A percentile compares a stretch with the other conserved stretches of the same genome.
Conservation (phyloP, 2,329 filamentous ascomycete species). For the Didymella segeticola region DNA sequence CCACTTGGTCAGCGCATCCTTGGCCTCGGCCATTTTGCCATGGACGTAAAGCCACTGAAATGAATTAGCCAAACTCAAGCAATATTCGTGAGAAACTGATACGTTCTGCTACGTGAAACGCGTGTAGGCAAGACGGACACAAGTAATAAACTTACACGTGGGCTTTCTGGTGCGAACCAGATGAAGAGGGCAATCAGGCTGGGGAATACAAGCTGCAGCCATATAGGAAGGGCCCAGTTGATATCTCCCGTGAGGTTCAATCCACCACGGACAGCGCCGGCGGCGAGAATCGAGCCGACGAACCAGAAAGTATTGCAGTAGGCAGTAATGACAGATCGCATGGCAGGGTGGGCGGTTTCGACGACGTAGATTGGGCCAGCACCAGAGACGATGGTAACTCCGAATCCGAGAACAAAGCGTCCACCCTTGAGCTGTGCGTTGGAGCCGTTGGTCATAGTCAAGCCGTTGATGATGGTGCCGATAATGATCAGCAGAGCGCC, state of each 20-base stretch:
- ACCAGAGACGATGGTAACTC: conserved; percentile 64
- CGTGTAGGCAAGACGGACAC: too few species aligned
- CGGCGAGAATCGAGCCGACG: conserved; percentile 59
- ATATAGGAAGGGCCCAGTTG: conserved; percentile 58
- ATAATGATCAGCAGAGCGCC: background rate
- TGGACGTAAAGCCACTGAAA: conserved; percentile 59
- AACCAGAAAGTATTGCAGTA: conserved; percentile 62
- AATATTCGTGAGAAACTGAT: too few species aligned
- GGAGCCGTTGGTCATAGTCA: background rate
- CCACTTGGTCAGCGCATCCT: conserved; percentile 63
- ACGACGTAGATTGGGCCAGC: conserved; percentile 69
- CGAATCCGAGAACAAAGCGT: conserved; percentile 68
- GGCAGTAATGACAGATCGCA: conserved; percentile 66
- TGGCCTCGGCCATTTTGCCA: conserved; percentile 62
- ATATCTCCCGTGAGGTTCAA: conserved; percentile 46
- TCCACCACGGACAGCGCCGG: conserved; percentile 58
- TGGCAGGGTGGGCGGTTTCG: conserved; percentile 68
- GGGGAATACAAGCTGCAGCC: conserved; percentile 42
- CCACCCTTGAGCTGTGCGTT: conserved; percentile 59
- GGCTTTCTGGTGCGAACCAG: conserved; percentile 65
- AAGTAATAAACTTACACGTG: too few species aligned
- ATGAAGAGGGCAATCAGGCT: conserved; percentile 54
- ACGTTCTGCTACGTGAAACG: too few species aligned
- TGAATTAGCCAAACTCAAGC: too few species aligned
- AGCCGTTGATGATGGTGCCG: background rate